Base-by-base conservation (phyloP, 345 rosid species). In the Salix suchowensis region DNA sequence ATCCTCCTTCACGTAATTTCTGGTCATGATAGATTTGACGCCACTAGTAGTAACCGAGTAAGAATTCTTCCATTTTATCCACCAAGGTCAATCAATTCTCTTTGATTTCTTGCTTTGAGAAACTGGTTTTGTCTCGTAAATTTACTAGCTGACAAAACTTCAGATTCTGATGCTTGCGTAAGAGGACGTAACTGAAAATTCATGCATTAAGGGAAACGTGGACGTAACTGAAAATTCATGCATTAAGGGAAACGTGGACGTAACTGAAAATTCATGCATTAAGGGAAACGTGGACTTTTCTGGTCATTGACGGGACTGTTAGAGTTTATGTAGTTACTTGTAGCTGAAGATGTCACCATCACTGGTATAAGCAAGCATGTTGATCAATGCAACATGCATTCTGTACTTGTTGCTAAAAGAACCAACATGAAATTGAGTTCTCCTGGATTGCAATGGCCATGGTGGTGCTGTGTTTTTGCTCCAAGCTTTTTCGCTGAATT, bases 21-120 rank as follows among this genome's bases (percentile, higher is more conserved):
- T 19, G 98, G 97, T 65, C 87, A 86, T 76, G 98, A 94, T 81
- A 84, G 82, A 80, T 86, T 82, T 23, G 96, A 94, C 82, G 93
- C 97, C 70, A 92, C 97, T 26, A 91, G 90, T 88, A 91, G 97
- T 79, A 87, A 84, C 77, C 90, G 82, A 73, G 98, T 94, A 86
- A 76, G 89, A 68, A 66, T 40, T 68, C 34, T 40, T 14, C 66
- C 72, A 7, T 46, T 67, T 67, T 62, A 19, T 26, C 13, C 32
- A n/a, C 34, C 18, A 3, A 39, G 6, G 44, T 2, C n/a, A 52
- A 21, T 32, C 24, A 30, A 7, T 61, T 60, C 55, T 44, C 16
- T 62, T 46, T 48, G 46, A 30, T 3, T 24, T 21, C 26, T 37
- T 61, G 24, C 0, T 7, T 67, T 28, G 67, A 24, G 26, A 24